Conservation (phyloP, 495 filamentous ascomycete genomes). For the Penicillium roqueforti region DNA sequence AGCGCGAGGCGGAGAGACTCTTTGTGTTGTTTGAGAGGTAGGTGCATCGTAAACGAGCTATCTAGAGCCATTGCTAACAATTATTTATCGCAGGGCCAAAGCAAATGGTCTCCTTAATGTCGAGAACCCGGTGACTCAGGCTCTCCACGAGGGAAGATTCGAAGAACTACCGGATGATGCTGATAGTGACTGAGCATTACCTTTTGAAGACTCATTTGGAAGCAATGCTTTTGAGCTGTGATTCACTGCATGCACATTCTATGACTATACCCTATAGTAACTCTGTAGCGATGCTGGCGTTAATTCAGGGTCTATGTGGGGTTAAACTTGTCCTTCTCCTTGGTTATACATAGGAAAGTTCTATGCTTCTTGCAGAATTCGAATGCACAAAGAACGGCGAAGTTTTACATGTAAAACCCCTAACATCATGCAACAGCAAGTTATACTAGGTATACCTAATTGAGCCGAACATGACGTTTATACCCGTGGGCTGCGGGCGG, state of each 20-base stretch:
- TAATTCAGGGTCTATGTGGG: background rate
- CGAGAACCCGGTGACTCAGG: conserved; percentile 78
- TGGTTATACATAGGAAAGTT: too few species aligned
- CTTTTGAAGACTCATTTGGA: background rate
- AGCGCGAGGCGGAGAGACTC: conserved; percentile 84
- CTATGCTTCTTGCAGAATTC: too few species aligned
- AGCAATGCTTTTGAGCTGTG: background rate
- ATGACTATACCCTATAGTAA: background rate
- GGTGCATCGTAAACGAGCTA: conserved; percentile 1
- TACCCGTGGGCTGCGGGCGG: background rate
- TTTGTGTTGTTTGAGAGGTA: conserved; percentile 96
- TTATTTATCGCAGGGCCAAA: conserved; percentile 55
- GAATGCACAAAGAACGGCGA: too few species aligned
- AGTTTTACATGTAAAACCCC: too few species aligned
- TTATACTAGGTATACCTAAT: too few species aligned
- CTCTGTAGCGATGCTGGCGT: background rate
- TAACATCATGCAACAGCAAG: background rate
- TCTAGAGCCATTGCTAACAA: conserved; percentile 13
- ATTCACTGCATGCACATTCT: background rate
- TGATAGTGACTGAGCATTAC: conserved; percentile 34
- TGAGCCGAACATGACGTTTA: background rate
- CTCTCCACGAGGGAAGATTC: conserved; percentile 71
- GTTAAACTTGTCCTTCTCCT: too few species aligned
- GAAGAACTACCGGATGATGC: conserved; percentile 57
- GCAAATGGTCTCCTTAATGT: conserved; percentile 78